phyloP scores from a whole-genome alignment of 1,284 basidiomycete genomes.

The Ceratobasidium sp. region DNA sequence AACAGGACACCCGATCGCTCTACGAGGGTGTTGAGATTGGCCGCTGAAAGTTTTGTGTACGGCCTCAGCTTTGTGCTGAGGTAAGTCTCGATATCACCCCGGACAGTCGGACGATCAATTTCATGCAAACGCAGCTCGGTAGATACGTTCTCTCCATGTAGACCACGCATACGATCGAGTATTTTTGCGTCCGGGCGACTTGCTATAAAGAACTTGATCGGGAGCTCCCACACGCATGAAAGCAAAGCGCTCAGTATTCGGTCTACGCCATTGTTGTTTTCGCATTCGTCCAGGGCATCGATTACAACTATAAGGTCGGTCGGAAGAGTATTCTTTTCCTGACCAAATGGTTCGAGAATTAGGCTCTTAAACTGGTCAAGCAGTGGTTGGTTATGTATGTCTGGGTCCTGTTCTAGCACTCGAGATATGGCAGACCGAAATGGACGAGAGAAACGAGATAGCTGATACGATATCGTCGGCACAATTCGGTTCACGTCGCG shows the following conservation, averaged over 20 bases:
- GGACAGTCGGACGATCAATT: neutral
- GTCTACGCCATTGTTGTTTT: neutral
- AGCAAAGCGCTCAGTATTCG: neutral
- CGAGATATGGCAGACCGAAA: neutral
- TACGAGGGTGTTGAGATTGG: neutral
- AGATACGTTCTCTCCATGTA: neutral
- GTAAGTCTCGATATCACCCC: neutral
- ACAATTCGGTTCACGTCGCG: neutral
- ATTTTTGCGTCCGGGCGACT: neutral
- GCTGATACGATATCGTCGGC: neutral
- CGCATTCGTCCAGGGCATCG: neutral
- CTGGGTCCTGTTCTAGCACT: neutral
- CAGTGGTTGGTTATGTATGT: neutral
- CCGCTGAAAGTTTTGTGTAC: neutral
- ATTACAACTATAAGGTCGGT: neutral
- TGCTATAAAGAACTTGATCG: neutral
- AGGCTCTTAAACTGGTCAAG: neutral
- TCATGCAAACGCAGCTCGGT: constrained; percentile 12
- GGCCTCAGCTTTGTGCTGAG: neutral
- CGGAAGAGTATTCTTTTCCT: neutral
- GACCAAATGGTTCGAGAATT: neutral
- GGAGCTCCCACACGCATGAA: neutral
- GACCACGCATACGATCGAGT: neutral
- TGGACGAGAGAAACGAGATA: neutral
- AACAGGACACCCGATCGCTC: neutral